These are phyloP conservation scores for Silene uniflora DNA, from an alignment of 148 eudicot species.

Conservation along the genomic window DNA sequence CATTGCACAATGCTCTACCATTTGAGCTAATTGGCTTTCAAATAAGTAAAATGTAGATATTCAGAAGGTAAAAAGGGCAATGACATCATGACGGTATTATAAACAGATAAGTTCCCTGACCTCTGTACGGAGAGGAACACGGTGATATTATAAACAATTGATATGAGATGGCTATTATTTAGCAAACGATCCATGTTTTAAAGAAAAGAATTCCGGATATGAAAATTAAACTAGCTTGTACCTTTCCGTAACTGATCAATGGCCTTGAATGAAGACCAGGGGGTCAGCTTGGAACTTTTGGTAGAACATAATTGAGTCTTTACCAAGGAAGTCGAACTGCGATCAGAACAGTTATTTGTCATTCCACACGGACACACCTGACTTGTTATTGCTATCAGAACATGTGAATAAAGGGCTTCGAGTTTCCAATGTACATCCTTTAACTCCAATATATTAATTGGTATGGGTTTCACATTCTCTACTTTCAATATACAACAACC, in stretches of 20 bases:
- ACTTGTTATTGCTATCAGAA: not conserved
- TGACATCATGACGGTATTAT: no score
- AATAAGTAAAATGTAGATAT: no score
- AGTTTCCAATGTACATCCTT: not conserved
- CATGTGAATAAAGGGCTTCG: not conserved
- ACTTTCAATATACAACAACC: constrained; percentile 83
- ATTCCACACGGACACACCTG: not conserved
- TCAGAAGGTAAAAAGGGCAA: no score
- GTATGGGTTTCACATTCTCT: constrained; percentile 77
- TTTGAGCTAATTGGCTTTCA: no score
- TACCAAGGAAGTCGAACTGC: constrained; percentile 87
- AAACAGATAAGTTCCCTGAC: no score
- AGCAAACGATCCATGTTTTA: not conserved
- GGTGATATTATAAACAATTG: no score
- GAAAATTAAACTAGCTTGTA: not conserved
- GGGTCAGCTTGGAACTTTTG: constrained; percentile 20
- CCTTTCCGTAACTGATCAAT: constrained; percentile 2
- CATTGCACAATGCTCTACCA: no score
- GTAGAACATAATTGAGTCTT: constrained; percentile 71
- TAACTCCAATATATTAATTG: constrained; percentile 67
- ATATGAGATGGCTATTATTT: no score
- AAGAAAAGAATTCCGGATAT: not conserved
- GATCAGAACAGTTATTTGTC: not conserved
- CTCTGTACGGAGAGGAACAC: no score
- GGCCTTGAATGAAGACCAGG: not conserved